These are phyloP conservation scores for Linaria vulgaris DNA, from an alignment of 257 asterid genomes.

Conservation along the genomic window DNA sequence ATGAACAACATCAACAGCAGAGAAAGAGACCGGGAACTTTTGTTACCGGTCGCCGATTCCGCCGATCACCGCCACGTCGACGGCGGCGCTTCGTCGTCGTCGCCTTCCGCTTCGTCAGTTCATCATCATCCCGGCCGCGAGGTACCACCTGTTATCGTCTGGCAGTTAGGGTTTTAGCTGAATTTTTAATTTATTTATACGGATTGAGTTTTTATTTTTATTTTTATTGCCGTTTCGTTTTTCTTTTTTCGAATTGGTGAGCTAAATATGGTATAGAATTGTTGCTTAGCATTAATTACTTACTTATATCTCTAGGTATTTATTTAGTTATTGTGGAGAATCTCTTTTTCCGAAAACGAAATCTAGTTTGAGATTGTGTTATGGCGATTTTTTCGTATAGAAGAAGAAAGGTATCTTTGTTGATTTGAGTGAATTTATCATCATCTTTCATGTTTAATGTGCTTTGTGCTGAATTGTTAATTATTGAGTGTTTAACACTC, in stretches of 20 bases:
- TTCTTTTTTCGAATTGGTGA: background rate
- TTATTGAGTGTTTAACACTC: background rate
- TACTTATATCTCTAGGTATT: too few relatives aligned
- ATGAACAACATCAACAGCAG: constrained; percentile 41
- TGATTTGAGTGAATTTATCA: too few relatives aligned
- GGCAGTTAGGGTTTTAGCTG: too few relatives aligned
- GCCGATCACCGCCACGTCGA: constrained; percentile 30
- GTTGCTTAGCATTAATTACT: constrained; percentile 12
- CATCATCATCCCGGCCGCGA: constrained; percentile 76
- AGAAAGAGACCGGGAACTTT: constrained; percentile 90
- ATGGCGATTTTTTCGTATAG: too few relatives aligned
- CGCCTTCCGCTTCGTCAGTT: constrained; percentile 55
- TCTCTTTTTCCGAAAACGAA: too few relatives aligned
- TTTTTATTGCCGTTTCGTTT: constrained; percentile 1
- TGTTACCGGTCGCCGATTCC: constrained; percentile 78
- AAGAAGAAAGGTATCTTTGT: too few relatives aligned
- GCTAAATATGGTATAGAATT: constrained; percentile 10
- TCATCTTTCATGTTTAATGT: background rate
- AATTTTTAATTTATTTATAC: too few relatives aligned
- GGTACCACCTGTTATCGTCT: constrained; percentile 33
- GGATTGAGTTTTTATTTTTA: constrained; percentile 4
- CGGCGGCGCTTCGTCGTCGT: constrained; percentile 38
- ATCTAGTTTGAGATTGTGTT: background rate
- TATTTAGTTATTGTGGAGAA: too few relatives aligned
- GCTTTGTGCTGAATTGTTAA: background rate